Conservation (phyloP, 768 basidiomycete species). For the Auriscalpium orientale region DNA sequence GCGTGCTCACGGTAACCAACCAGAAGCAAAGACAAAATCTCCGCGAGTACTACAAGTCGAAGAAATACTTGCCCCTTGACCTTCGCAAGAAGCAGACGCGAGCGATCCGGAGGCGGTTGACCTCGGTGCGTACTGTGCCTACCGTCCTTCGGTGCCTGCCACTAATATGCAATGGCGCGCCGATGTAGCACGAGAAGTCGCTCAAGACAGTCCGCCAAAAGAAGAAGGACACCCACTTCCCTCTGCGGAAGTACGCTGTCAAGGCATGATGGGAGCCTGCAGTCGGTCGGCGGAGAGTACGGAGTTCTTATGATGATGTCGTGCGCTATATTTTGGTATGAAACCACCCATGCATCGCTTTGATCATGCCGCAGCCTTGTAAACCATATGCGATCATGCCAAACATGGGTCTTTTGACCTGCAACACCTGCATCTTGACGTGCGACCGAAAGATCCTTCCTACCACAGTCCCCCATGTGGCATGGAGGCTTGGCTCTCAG, state of each 20-base stretch:
- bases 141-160: constrained; percentile 5
- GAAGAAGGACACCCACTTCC: constrained; percentile 96
- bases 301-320: constrained; percentile 23
- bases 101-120: constrained; percentile 92
- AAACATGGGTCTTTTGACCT: no score
- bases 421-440: no score
- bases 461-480: no score
- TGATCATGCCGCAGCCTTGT: no score
- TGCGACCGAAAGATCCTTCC: no score
- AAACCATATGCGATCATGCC: no score
- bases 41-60: constrained; percentile 95
- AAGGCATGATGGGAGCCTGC: constrained; percentile 56
- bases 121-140: constrained; percentile 50
- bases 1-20: constrained; percentile 97
- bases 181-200: constrained; percentile 64
- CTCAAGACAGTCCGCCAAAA: constrained; percentile 86
- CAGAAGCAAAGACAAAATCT: constrained; percentile 95
- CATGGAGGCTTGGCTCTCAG: no score
- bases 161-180: no score
- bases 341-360: no score
- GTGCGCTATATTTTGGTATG: constrained; percentile 26
- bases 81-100: constrained; percentile 97
- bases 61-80: constrained; percentile 96
- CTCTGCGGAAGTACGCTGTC: constrained; percentile 88
- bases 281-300: constrained; percentile 13